phyloP scores from a whole-genome alignment of 139 green algal genomes.

The Picochlorum sp. region DNA sequence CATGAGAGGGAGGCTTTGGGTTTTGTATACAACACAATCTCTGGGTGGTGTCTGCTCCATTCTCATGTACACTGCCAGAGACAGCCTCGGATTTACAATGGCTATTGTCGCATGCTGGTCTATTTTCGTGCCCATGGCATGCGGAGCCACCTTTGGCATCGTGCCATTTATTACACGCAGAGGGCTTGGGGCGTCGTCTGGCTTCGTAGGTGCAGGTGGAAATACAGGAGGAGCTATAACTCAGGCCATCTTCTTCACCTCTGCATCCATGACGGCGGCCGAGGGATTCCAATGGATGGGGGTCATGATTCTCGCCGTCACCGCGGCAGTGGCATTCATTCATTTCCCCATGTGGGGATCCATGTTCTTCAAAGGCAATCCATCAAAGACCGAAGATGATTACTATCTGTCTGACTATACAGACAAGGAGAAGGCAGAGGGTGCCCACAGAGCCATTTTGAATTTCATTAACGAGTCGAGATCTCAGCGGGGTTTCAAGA shows the following conservation, averaged over 20 bases:
- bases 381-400: constrained; percentile 67
- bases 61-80: constrained; percentile 50
- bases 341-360: constrained; percentile 91
- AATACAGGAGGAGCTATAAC: constrained; percentile 78
- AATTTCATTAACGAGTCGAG: constrained; percentile 16
- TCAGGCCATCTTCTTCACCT: constrained; percentile 81
- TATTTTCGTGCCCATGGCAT: constrained; percentile 35
- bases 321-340: constrained; percentile 48
- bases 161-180: constrained; percentile 70
- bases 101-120: constrained; percentile 74
- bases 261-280: constrained; percentile 28
- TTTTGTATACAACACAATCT: constrained; percentile 56
- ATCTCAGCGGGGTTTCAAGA: constrained; percentile 16
- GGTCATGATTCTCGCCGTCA: constrained; percentile 64
- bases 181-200: constrained; percentile 74
- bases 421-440: constrained; percentile 33
- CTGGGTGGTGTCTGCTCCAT: constrained; percentile 67
- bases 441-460: constrained; percentile 21
- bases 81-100: constrained; percentile 60
- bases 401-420: constrained; percentile 67
- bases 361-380: constrained; percentile 58
- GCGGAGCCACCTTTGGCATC: constrained; percentile 60
- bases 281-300: constrained; percentile 81
- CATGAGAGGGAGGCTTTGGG: constrained; percentile 67
- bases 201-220: constrained; percentile 82